Conservation (phyloP, 192 early-diverging fungal genomes). For the Mortierella claussenii region DNA sequence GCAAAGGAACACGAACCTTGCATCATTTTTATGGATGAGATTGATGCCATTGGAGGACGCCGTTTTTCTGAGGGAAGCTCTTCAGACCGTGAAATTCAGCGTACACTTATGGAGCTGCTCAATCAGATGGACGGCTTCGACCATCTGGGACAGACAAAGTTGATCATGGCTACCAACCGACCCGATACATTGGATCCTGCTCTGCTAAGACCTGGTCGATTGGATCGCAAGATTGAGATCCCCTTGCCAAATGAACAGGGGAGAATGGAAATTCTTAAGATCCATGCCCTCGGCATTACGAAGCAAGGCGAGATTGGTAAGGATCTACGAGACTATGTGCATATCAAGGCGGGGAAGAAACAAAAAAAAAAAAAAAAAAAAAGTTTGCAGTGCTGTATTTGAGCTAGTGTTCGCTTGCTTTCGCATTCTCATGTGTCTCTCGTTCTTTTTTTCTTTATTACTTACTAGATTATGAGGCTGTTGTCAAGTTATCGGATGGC, state of each 20-base stretch:
- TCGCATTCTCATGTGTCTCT: not conserved
- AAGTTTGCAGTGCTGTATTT: no score
- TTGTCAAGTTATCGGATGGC: constrained; percentile 97
- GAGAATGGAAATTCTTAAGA: constrained; percentile 96
- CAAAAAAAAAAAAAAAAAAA: not conserved
- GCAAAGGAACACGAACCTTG: constrained; percentile 99
- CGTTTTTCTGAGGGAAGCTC: constrained; percentile 99
- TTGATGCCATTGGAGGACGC: constrained; percentile 99
- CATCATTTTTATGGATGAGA: constrained; percentile 99
- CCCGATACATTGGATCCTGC: constrained; percentile 99
- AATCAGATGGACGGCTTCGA: constrained; percentile 99
- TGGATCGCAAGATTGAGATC: constrained; percentile 99
- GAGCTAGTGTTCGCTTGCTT: not conserved
- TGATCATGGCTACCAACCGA: constrained; percentile 99
- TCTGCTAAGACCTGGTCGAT: constrained; percentile 93
- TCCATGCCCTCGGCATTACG: constrained; percentile 92
- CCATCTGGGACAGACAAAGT: constrained; percentile 95
- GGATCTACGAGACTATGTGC: no score
- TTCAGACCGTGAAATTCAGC: constrained; percentile 99
- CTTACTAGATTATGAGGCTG: constrained; percentile 91
- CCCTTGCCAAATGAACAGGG: constrained; percentile 99
- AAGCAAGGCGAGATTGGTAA: constrained; percentile 96
- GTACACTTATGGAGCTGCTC: constrained; percentile 98
- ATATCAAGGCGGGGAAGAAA: not conserved
- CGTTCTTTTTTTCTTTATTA: not conserved